Evolutionary conservation across 192 early-diverging fungal genomes (phyloP).

Genomic region (Umbelopsis sp.): DNA sequence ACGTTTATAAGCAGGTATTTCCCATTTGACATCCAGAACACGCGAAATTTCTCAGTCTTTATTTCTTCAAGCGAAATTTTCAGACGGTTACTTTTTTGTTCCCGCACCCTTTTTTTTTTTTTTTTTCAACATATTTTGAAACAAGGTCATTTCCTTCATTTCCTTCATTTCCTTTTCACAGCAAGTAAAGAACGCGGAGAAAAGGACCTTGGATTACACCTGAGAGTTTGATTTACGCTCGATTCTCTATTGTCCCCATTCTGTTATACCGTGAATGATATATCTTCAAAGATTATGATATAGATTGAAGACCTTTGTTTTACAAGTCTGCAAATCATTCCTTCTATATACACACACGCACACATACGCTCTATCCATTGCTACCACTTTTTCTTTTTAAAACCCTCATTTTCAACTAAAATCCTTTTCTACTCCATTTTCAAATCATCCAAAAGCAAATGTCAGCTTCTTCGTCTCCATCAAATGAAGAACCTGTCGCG

Average conservation of each 20-base stretch:
- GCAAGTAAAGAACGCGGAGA: not conserved
- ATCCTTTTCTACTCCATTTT: not conserved
- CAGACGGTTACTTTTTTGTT: too few relatives aligned
- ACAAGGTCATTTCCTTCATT: not conserved
- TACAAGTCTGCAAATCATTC: not conserved
- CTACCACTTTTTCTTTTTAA: not conserved
- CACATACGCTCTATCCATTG: too few relatives aligned
- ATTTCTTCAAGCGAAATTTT: not conserved
- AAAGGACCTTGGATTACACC: not conserved
- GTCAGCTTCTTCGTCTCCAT: not conserved
- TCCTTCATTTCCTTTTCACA: not conserved
- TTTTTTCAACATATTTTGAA: not conserved
- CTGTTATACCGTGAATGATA: not conserved
- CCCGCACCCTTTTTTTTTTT: too few relatives aligned
- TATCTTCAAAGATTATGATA: not conserved
- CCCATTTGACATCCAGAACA: too few relatives aligned
- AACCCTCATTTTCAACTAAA: not conserved
- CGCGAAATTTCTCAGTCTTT: not conserved
- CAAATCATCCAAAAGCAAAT: not conserved
- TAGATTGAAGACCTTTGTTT: conserved; percentile 6
- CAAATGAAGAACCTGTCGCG: not conserved
- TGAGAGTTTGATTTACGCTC: not conserved
- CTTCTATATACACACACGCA: not conserved
- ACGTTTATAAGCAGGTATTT: too few relatives aligned
- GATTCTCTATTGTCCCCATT: not conserved